These are phyloP conservation scores for Epithele typhae DNA, from an alignment of 768 basidiomycete species.

Conservation along the genomic window DNA sequence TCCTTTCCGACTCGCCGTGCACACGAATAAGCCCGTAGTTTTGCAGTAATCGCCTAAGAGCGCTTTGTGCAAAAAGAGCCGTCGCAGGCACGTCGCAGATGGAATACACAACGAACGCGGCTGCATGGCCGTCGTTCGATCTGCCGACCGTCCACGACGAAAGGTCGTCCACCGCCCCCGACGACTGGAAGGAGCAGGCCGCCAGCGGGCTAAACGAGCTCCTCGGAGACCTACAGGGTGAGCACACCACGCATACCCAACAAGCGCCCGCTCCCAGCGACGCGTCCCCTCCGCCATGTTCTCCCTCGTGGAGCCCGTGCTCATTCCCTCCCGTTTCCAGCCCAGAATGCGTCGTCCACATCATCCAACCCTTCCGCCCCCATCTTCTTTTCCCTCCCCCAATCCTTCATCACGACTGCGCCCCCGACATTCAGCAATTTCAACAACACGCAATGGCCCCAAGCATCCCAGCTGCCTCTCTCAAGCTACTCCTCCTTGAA, in stretches of 20 bases:
- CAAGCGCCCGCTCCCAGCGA: constrained; percentile 14
- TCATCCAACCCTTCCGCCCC: constrained; percentile 35
- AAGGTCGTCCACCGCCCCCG: constrained; percentile 14
- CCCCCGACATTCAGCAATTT: constrained; percentile 46
- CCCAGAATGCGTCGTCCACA: constrained; percentile 33
- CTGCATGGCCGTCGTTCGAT: constrained; percentile 32
- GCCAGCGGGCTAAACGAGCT: constrained; percentile 34
- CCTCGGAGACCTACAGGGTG: constrained; percentile 40
- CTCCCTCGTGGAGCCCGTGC: constrained; percentile 3
- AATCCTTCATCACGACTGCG: constrained; percentile 48
- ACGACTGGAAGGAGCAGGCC: constrained; percentile 29
- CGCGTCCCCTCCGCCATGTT: constrained; percentile 9
- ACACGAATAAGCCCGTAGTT: constrained; percentile 42
- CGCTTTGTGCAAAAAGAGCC: constrained; percentile 37
- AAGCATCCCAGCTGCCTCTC: constrained; percentile 51
- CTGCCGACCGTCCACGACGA: constrained; percentile 19
- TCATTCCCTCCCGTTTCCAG: constrained; percentile 7
- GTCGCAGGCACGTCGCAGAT: constrained; percentile 31
- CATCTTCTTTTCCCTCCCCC: constrained; percentile 33
- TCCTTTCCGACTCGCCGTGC: constrained; percentile 32
- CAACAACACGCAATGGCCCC: constrained; percentile 26
- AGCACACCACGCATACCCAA: constrained; percentile 24
- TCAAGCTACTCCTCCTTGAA: constrained; percentile 77
- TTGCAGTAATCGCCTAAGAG: constrained; percentile 40
- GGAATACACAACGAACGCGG: constrained; percentile 43